A percentile compares a stretch with the other conserved stretches of the same genome.
phyloP scores from a whole-genome alignment of 2,329 filamentous ascomycete species.

The Colletotrichum falcatum region DNA sequence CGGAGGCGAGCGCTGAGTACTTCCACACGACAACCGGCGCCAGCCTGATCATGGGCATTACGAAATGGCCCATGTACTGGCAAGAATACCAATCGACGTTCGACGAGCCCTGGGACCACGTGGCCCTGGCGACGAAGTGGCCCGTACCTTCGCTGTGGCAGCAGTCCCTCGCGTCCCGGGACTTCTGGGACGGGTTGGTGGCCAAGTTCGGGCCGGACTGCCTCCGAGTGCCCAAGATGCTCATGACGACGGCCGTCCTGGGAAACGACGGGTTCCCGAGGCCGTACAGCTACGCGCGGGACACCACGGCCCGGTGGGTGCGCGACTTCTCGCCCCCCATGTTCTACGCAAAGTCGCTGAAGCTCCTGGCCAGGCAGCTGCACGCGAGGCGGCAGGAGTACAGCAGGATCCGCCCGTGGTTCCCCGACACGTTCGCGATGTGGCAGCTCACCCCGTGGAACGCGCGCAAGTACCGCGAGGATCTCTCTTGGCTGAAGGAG shows the following conservation, averaged over 20 bases:
- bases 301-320: neutral
- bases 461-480: neutral
- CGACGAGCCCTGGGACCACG: neutral
- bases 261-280: neutral
- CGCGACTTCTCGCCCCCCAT: neutral
- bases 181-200: conserved; percentile 3
- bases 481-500: neutral
- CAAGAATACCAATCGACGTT: neutral
- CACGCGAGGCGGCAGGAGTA: neutral
- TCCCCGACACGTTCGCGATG: conserved; percentile 18
- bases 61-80: neutral
- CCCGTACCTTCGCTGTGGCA: conserved; percentile 5
- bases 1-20: neutral
- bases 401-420: conserved; percentile 21
- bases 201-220: neutral
- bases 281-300: neutral
- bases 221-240: conserved; percentile 9
- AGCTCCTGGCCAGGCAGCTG: conserved; percentile 7
- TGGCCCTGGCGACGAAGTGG: neutral
- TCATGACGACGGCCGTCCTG: neutral
- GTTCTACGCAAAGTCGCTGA: neutral
- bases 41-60: neutral
- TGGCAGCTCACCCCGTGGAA: conserved; percentile 35
- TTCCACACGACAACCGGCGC: neutral
- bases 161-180: neutral